These are phyloP conservation scores for Microbotryomycetes sp. DNA, from an alignment of 1,284 basidiomycete species.

Conservation along the genomic window DNA sequence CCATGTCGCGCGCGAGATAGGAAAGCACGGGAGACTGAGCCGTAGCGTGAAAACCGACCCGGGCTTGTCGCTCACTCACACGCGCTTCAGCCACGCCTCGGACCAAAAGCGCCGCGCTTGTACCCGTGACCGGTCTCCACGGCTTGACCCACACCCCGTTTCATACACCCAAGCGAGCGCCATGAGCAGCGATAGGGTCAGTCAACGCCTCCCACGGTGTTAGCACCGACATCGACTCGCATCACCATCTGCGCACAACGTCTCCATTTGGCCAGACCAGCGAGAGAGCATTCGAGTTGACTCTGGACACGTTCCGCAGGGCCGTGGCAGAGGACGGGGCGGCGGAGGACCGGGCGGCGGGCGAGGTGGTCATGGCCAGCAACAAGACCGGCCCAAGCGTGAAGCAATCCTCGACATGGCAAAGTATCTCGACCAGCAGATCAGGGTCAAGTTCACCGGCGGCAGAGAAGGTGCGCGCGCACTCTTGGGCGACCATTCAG, in stretches of 20 bases:
- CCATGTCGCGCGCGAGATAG: conserved; percentile 53
- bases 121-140: too few species aligned
- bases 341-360: conserved; percentile 25
- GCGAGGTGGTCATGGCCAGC: conserved; percentile 36
- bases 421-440: conserved; percentile 85
- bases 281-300: too few species aligned
- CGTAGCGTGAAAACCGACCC: too few species aligned
- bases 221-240: too few species aligned
- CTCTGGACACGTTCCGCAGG: too few species aligned
- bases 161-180: too few species aligned
- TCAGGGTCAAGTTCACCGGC: conserved; percentile 93
- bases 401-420: conserved; percentile 94
- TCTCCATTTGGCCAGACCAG: too few species aligned
- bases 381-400: conserved; percentile 71
- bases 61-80: not conserved
- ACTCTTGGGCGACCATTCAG: not conserved
- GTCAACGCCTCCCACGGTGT: too few species aligned
- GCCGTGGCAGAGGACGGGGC: conserved; percentile 35
- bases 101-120: conserved; percentile 9
- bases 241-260: too few species aligned
- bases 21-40: not conserved
- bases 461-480: conserved; percentile 74
- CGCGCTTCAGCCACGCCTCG: not conserved
- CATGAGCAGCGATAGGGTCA: too few species aligned
- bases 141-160: too few species aligned